Conservation (phyloP, 495 filamentous ascomycete genomes). For the Penicillium soppii region DNA sequence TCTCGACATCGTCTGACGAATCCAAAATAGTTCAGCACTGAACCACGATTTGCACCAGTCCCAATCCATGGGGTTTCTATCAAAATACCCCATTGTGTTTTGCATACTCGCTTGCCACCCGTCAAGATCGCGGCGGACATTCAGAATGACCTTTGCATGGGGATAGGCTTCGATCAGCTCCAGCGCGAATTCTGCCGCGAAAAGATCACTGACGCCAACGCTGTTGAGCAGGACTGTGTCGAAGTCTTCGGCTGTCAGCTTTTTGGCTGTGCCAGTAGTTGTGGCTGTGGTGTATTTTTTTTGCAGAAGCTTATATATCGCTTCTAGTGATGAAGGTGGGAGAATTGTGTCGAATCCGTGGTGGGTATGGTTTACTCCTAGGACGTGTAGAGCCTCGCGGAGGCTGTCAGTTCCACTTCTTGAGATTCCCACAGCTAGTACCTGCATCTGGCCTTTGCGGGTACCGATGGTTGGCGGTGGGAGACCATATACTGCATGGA, state of each 20-base stretch:
- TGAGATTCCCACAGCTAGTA: slow-evolving; percentile 28
- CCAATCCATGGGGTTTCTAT: slow-evolving; percentile 6
- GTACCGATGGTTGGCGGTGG: slow-evolving; percentile 7
- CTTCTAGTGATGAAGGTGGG: slow-evolving; percentile 13
- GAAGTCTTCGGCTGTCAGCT: slow-evolving; percentile 37
- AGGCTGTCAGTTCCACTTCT: slow-evolving; percentile 30
- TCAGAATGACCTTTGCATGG: slow-evolving; percentile 57
- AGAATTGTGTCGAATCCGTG: slow-evolving; percentile 27
- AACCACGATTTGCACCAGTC: slow-evolving; percentile 17
- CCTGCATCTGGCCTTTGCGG: slow-evolving; percentile 22
- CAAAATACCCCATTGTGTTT: slow-evolving; percentile 11
- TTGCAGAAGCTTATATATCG: slow-evolving; percentile 13
- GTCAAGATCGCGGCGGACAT: slow-evolving; percentile 43
- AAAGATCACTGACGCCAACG: slow-evolving; percentile 54
- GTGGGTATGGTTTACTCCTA: slow-evolving; percentile 22
- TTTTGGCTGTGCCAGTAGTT: neutral
- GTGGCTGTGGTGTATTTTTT: slow-evolving; percentile 18
- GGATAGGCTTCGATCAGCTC: slow-evolving; percentile 59
- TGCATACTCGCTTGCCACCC: slow-evolving; percentile 35
- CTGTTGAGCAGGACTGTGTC: slow-evolving; percentile 44
- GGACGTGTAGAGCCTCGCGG: slow-evolving; percentile 23
- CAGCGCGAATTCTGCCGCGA: slow-evolving; percentile 53
- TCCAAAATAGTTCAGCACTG: slow-evolving; percentile 17
- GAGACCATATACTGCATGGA: slow-evolving; percentile 16
- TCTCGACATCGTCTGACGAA: slow-evolving; percentile 10